phyloP scores from a whole-genome alignment of 1,284 basidiomycete genomes.

The Bjerkandera adusta region DNA sequence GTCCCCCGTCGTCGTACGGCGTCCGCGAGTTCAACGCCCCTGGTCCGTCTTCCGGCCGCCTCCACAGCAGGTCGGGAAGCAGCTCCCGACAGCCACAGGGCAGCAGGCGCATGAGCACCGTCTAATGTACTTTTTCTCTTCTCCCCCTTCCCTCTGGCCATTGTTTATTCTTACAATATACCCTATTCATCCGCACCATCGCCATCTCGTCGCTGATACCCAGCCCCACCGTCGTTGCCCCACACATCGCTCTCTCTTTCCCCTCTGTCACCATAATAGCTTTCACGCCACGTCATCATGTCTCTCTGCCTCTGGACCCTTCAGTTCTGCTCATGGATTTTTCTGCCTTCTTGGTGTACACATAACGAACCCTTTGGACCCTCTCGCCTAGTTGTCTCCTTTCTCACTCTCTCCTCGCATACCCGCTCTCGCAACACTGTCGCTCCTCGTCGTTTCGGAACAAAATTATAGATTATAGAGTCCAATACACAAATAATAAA shows the following conservation, averaged over 20 bases:
- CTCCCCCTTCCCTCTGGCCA: not conserved
- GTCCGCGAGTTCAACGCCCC: not conserved
- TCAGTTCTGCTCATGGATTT: too few relatives aligned
- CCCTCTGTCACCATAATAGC: not conserved
- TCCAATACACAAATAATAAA: too few relatives aligned
- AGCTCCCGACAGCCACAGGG: not conserved
- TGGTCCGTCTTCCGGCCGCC: not conserved
- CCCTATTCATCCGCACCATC: not conserved
- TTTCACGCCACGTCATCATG: not conserved
- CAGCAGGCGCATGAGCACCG: slow-evolving; percentile 5
- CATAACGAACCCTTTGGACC: too few relatives aligned
- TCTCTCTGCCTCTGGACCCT: not conserved
- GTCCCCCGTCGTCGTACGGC: not conserved
- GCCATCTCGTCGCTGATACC: not conserved
- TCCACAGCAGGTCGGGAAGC: not conserved
- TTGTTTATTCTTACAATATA: not conserved
- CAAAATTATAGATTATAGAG: too few relatives aligned
- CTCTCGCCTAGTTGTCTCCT: too few relatives aligned
- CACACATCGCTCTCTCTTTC: not conserved
- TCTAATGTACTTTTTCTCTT: not conserved
- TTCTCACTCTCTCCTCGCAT: too few relatives aligned
- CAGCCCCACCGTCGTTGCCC: not conserved
- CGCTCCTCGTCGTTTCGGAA: too few relatives aligned
- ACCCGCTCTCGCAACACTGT: too few relatives aligned
- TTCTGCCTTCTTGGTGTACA: too few relatives aligned